Base-by-base conservation (phyloP, 352 stramenopile species). In the Phytopythium mirpurense region DNA sequence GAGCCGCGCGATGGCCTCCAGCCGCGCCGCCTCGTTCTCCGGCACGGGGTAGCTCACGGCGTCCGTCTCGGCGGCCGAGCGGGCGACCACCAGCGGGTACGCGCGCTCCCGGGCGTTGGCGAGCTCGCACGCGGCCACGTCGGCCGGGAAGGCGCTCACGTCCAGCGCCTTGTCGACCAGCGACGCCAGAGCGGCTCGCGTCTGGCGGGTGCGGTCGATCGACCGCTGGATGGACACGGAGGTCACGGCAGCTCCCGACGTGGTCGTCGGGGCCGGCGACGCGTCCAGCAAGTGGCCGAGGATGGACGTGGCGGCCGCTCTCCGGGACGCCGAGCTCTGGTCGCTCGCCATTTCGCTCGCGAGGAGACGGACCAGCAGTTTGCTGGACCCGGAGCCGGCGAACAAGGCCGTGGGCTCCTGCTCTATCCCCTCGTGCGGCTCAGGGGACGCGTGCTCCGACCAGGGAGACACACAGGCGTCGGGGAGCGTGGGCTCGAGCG, bases 1-100 rank as follows among this genome's bases (percentile, higher is more conserved):
- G 47, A 60, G 56, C 6, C 63, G 34, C 11, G 67, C 56, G 12
- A 77, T 71, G 6, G 57, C 56, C 3, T 48, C 53, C n/a, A 72
- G 51, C 1, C 68, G 65, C 4, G 48, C 21, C 2, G 51, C 29
- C 27, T 77, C 68, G 12, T 66, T 77, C 9, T 31, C 36, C n/a
- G 68, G 56, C 15, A 73, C 63, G 0, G 66, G 68, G 34, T 65
- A 72, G 5, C 55, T 36, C 7, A 50, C 47, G 2, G 31, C n/a
- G n/a, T 38, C 29, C 8, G 8, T 41, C 29, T 50, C 36, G 29
- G 29, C 29, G 59, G 21, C 2, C 12, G n/a, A 19, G 16, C 16
- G 14, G 54, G 29, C n/a, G 64, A 18, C 0, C 8, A 65, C 15
- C 57, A 72, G 59, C 4, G 67, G 49, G 11, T 75, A 75, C 11